phyloP scores from a whole-genome alignment of 768 basidiomycete species.

The Phlegmacium glaucopus region DNA sequence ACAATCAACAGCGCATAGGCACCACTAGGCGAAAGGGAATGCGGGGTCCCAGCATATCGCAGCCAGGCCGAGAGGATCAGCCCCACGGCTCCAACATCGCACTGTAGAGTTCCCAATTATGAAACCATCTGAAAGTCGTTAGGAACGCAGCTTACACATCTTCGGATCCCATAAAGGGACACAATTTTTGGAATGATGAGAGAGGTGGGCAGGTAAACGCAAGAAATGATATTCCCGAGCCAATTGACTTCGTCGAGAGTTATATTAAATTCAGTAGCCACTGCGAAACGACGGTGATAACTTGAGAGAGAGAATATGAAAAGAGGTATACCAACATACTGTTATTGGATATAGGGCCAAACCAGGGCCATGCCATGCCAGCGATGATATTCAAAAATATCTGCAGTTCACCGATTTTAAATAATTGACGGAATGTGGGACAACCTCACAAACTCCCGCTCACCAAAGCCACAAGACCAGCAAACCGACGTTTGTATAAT shows the following conservation, averaged over 20 bases:
- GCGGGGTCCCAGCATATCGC: constrained; percentile 66
- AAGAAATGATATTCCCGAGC: constrained; percentile 68
- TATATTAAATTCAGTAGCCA: constrained; percentile 60
- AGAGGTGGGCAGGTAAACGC: constrained; percentile 61
- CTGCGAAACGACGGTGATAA: constrained; percentile 30
- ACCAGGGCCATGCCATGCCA: constrained; percentile 78
- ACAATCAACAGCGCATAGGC: constrained; percentile 68
- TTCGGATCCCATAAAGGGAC: constrained; percentile 55
- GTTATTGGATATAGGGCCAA: constrained; percentile 75
- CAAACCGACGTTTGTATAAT: constrained; percentile 68
- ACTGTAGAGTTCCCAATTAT: constrained; percentile 36
- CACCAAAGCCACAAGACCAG: constrained; percentile 62
- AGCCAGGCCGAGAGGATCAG: constrained; percentile 71
- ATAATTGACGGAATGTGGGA: too few species aligned
- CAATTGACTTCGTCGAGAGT: constrained; percentile 74
- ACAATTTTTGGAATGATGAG: constrained; percentile 56
- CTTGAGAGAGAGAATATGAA: neutral
- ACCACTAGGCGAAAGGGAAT: constrained; percentile 44
- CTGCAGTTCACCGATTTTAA: constrained; percentile 16
- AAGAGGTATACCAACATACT: constrained; percentile 33
- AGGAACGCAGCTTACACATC: constrained; percentile 47
- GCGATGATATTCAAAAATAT: constrained; percentile 57
- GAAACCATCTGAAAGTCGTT: neutral
- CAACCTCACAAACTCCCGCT: too few species aligned
- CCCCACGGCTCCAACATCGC: constrained; percentile 50